phyloP scores from a whole-genome alignment of 2,329 filamentous ascomycete species.

The Zelopaecilomyces penicillatus region DNA sequence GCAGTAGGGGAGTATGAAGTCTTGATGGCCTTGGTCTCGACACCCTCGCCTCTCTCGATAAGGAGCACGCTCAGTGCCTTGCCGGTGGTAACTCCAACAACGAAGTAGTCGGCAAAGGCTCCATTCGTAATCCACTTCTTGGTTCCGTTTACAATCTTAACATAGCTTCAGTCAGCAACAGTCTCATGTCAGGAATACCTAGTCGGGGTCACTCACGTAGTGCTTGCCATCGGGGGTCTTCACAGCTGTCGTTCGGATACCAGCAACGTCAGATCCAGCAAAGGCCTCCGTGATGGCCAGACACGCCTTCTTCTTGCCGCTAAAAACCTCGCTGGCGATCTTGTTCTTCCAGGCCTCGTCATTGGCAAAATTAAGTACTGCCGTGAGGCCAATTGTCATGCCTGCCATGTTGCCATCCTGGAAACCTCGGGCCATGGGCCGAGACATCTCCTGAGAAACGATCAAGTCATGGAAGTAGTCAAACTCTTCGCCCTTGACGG shows the following conservation, averaged over 20 bases:
- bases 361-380: conserved; percentile 69
- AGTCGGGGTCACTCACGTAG: conserved; percentile 40
- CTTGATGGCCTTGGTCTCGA: conserved; percentile 72
- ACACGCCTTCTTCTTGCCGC: conserved; percentile 80
- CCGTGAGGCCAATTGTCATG: conserved; percentile 75
- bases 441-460: conserved; percentile 61
- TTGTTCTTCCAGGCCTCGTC: conserved; percentile 57
- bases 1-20: conserved; percentile 73
- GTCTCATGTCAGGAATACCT: neutral
- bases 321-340: conserved; percentile 64
- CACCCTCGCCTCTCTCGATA: conserved; percentile 63
- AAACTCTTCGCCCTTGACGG: conserved; percentile 68
- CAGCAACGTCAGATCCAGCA: conserved; percentile 71
- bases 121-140: conserved; percentile 89
- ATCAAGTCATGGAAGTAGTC: conserved; percentile 84
- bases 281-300: conserved; percentile 85
- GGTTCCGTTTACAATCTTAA: conserved; percentile 53
- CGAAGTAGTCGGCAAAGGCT: conserved; percentile 74
- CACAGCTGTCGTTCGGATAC: conserved; percentile 67
- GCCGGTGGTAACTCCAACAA: conserved; percentile 68
- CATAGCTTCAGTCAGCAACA: neutral
- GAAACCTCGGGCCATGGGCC: conserved; percentile 69
- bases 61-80: conserved; percentile 73
- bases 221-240: conserved; percentile 68
- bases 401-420: conserved; percentile 82